Evolutionary conservation across 257 asterid species (phyloP).

Genomic region (Verbena officinalis): DNA sequence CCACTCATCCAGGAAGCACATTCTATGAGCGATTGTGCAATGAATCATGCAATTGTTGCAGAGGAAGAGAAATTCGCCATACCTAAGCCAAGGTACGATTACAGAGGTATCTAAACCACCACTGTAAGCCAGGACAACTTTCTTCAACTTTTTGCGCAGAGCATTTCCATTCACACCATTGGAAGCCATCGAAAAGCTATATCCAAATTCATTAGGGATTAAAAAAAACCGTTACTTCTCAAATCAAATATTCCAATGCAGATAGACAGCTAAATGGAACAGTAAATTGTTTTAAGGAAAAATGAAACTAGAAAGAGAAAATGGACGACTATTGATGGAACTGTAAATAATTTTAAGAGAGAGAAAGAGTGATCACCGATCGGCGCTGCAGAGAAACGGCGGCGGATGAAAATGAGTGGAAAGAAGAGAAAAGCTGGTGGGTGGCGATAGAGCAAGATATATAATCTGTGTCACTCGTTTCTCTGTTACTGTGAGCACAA

Average conservation of each 20-base stretch:
- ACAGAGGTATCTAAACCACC: conserved; percentile 99
- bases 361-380: not conserved
- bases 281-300: not conserved
- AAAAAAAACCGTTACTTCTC: not conserved
- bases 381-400: not conserved
- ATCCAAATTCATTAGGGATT: conserved; percentile 13
- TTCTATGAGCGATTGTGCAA: not conserved
- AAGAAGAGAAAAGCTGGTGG: not conserved
- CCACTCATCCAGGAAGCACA: not conserved
- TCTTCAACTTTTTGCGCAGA: conserved; percentile 67
- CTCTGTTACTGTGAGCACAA: not conserved
- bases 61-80: conserved; percentile 12
- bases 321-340: too few relatives aligned
- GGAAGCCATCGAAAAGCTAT: conserved; percentile 58
- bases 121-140: conserved; percentile 94
- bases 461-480: not conserved
- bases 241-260: not conserved
- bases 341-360: too few relatives aligned
- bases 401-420: conserved; percentile 5
- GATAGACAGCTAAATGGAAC: not conserved
- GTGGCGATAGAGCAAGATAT: not conserved
- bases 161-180: conserved; percentile 43
- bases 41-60: not conserved
- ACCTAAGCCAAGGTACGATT: conserved; percentile 99
- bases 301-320: not conserved